These are phyloP conservation scores for Raddia guianensis DNA, from an alignment of 176 grass and related monocot genomes.

Conservation along the genomic window DNA sequence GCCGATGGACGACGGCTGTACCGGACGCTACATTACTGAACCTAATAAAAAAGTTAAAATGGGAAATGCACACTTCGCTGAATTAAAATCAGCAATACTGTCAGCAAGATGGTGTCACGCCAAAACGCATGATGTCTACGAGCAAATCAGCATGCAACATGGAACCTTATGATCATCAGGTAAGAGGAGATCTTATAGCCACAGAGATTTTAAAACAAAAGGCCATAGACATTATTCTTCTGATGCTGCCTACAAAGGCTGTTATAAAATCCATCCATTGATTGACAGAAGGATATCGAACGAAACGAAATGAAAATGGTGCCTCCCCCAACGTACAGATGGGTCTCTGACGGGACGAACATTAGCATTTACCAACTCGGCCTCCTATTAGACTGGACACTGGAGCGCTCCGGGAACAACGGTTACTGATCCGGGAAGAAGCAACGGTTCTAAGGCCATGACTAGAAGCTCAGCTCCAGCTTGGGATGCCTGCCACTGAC, in stretches of 20 bases:
- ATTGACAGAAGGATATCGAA: slow-evolving; percentile 29
- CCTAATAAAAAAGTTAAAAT: too few species aligned
- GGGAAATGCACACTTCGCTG: not conserved
- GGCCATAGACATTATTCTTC: slow-evolving; percentile 41
- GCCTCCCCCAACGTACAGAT: slow-evolving; percentile 29
- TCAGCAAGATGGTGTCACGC: not conserved
- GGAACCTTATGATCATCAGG: not conserved
- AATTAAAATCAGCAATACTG: not conserved
- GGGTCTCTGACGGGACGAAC: slow-evolving; percentile 28
- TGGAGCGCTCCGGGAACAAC: slow-evolving; percentile 2
- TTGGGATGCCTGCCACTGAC: slow-evolving; percentile 22
- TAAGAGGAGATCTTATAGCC: not conserved
- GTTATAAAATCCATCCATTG: slow-evolving; percentile 46
- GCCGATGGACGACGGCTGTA: too few species aligned
- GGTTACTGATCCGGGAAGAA: slow-evolving; percentile 32
- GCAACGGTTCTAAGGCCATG: slow-evolving; percentile 25
- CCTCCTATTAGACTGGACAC: slow-evolving; percentile 40
- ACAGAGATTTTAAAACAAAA: not conserved
- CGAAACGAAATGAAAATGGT: slow-evolving; percentile 28
- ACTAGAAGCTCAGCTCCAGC: slow-evolving; percentile 6
- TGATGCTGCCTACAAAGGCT: slow-evolving; percentile 39
- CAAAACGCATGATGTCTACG: not conserved
- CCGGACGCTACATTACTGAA: too few species aligned
- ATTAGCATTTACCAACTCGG: slow-evolving; percentile 38
- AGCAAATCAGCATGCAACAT: not conserved